Conservation (phyloP, 345 rosid species). For the Arabidopsis thaliana region DNA sequence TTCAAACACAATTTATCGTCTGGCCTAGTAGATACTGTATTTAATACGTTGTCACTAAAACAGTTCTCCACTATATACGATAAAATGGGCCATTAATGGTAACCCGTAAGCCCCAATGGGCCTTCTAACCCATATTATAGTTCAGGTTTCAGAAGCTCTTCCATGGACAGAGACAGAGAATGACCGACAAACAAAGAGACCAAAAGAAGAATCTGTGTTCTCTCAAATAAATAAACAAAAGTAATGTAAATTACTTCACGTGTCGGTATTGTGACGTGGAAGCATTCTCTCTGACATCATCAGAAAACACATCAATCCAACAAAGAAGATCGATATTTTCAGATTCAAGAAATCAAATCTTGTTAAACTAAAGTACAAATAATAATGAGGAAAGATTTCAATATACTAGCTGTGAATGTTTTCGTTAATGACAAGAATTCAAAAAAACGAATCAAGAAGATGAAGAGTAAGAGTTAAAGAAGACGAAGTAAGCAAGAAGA, state of each 20-base stretch:
- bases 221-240: constrained; percentile 18
- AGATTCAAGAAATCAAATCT: constrained; percentile 26
- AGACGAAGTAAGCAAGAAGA: constrained; percentile 74
- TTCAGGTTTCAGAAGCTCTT: background rate
- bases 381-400: background rate
- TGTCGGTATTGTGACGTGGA: constrained; percentile 39
- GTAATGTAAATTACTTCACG: constrained; percentile 33
- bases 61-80: background rate
- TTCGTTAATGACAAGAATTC: constrained; percentile 12
- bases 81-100: constrained; percentile 10
- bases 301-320: constrained; percentile 19
- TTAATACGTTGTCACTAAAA: background rate
- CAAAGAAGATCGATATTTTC: constrained; percentile 23
- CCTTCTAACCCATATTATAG: background rate
- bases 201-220: constrained; percentile 32
- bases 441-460: constrained; percentile 12
- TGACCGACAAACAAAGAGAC: constrained; percentile 41
- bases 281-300: constrained; percentile 38
- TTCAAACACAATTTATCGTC: constrained; percentile 15
- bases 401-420: constrained; percentile 25
- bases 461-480: constrained; percentile 41
- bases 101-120: constrained; percentile 21
- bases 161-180: background rate
- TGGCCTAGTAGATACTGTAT: too few species aligned
- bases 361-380: background rate